Evolutionary conservation across 495 filamentous ascomycete species (phyloP), one percentile per base, ranked within the genome.

Genomic region (Glarea lozoyensis): DNA sequence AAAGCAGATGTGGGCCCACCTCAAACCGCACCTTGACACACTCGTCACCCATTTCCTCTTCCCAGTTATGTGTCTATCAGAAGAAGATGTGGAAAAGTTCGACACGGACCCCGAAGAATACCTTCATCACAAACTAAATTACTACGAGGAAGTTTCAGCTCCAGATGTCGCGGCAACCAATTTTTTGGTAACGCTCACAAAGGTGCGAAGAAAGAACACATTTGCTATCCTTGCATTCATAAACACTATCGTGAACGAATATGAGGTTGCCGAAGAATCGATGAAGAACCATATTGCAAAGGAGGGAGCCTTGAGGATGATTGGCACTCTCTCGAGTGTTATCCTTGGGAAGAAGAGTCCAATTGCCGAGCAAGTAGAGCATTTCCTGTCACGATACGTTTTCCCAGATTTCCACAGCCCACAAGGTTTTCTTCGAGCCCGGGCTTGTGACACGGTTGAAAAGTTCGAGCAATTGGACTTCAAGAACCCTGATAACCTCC

Each of bases 321-420:
- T 98, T 52, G 93, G 90, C 4, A 97, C 92, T 1, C 63, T 98
- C 34, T 81, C 92, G 1, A 83, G 86, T 10, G 90, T 98, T 17
- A 94, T 98, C 35, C 73, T 98, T 23, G 88, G 86, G 38, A 98
- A 97, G 72, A 95, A 94, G 70, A 94, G 88, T 59, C 92, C 92
- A 10, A 94, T 98, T 52, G 92, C 92, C 27, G 82, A 93, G 52
- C 87, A 96, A 65, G 90, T 96, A n/a, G 92, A 98, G 64, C 95
- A 92, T 57, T 98, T 98, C 72, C 85, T 98, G 48, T 88, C 97
- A 41, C 84, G 92, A 39, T 92, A 96, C 51, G 92, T 98, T 44
- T 97, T 98, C 69, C 92, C 92, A 9, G 93, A 98, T 56, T 98
- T 98, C 70, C 78, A 85, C 46, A 95, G 86, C 60, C 76, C 81